Conservation (phyloP, 2,329 filamentous ascomycete genomes). For the Aspergillus cejpii region DNA sequence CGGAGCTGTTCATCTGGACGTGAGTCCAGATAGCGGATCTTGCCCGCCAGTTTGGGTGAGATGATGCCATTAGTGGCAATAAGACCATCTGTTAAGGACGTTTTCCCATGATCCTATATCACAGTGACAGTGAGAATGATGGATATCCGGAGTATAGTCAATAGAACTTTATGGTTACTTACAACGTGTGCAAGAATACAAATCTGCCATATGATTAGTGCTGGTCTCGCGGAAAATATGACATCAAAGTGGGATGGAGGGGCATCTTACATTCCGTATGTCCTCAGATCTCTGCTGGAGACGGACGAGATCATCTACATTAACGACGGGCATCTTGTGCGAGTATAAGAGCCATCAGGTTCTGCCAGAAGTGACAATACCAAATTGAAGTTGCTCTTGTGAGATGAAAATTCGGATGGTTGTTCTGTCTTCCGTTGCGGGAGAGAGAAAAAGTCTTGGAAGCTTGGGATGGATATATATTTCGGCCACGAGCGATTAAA, state of each 20-base stretch:
- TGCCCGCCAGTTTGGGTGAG: conserved; percentile 91
- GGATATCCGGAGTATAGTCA: background rate
- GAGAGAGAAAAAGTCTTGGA: conserved; percentile 16
- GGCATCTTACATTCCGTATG: conserved; percentile 73
- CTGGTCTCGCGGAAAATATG: conserved; percentile 13
- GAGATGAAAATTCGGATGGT: conserved; percentile 8
- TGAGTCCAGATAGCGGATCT: conserved; percentile 96
- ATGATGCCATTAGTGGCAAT: conserved; percentile 99
- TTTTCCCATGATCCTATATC: conserved; percentile 85
- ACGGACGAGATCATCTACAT: conserved; percentile 79
- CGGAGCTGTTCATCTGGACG: conserved; percentile 90
- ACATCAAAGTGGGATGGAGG: conserved; percentile 28
- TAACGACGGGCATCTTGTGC: conserved; percentile 78
- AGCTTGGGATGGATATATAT: background rate
- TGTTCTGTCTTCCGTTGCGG: conserved; percentile 6
- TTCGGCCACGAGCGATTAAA: background rate
- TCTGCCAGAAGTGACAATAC: conserved; percentile 2
- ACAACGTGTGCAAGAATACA: conserved; percentile 91
- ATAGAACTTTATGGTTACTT: conserved; percentile 33
- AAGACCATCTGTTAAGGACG: conserved; percentile 88
- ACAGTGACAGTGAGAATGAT: conserved; percentile 8
- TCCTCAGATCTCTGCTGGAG: conserved; percentile 82
- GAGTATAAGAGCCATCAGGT: conserved; percentile 7
- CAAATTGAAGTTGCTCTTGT: conserved; percentile 11
- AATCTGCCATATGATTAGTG: conserved; percentile 54